Percentiles rank a stretch among this genome's conserved stretches.
Conservation (phyloP, 371 early-diverging fungal species). For the Rhizopus microsporus region DNA sequence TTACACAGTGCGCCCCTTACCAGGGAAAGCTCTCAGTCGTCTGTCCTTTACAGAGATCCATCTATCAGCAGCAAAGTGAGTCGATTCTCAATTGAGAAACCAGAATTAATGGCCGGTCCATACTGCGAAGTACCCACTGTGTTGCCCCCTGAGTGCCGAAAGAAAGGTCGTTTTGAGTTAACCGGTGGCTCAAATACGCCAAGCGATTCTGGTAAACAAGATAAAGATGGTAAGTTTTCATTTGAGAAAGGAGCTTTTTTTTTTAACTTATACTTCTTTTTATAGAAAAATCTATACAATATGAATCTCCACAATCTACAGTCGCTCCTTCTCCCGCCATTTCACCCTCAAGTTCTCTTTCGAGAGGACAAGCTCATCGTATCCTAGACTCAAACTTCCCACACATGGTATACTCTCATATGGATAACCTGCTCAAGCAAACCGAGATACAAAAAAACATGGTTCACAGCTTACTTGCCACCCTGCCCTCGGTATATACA, state of each 20-base stretch:
- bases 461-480: slow-evolving; percentile 23
- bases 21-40: slow-evolving; percentile 25
- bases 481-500: slow-evolving; percentile 10
- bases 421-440: slow-evolving; percentile 29
- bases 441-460: slow-evolving; percentile 29
- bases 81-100: slow-evolving; percentile 36
- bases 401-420: slow-evolving; percentile 22
- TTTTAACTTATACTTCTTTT: neutral
- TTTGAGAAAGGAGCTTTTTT: neutral
- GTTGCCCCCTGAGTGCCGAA: slow-evolving; percentile 27
- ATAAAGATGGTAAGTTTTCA: slow-evolving; percentile 7
- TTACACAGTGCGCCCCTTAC: slow-evolving; percentile 26
- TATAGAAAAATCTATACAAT: neutral
- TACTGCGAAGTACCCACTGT: slow-evolving; percentile 6
- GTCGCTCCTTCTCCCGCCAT: slow-evolving; percentile 23
- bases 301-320: slow-evolving; percentile 18
- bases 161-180: slow-evolving; percentile 35
- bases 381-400: slow-evolving; percentile 19
- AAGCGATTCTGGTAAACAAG: neutral
- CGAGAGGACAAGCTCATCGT: slow-evolving; percentile 34
- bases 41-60: slow-evolving; percentile 18
- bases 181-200: slow-evolving; percentile 25
- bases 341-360: slow-evolving; percentile 35
- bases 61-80: slow-evolving; percentile 22
- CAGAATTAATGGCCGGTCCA: slow-evolving; percentile 6